Evolutionary conservation across 2,329 filamentous ascomycete genomes (phyloP).

Genomic region (Ceratocystis albifundus): DNA sequence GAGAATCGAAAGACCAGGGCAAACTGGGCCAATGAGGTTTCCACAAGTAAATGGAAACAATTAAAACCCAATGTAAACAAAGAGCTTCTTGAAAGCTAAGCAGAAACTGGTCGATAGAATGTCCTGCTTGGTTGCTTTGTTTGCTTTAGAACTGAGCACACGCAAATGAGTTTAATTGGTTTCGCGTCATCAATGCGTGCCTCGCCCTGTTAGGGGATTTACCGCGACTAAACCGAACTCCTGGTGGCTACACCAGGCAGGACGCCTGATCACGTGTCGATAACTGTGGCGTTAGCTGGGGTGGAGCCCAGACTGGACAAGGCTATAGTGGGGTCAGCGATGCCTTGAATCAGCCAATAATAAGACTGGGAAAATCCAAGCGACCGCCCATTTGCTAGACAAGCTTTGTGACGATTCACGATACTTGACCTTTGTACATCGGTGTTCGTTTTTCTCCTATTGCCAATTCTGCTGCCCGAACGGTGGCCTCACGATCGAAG

Average conservation of each 20-base stretch:
- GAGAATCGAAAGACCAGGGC: neutral
- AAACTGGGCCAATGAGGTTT: neutral
- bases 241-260: neutral
- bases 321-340: slow-evolving; percentile 5
- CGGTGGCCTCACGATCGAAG: neutral
- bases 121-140: neutral
- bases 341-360: slow-evolving; percentile 4
- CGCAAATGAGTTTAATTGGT: slow-evolving; percentile 16
- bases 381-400: neutral
- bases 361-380: slow-evolving; percentile 2
- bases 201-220: neutral
- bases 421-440: neutral
- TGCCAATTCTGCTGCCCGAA: slow-evolving; percentile 1
- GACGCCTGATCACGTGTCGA: slow-evolving; percentile 21
- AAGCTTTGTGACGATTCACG: slow-evolving; percentile 7
- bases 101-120: neutral
- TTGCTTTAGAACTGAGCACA: neutral
- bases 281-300: slow-evolving; percentile 3
- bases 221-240: slow-evolving; percentile 9
- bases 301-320: neutral
- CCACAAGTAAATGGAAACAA: neutral
- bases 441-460: neutral
- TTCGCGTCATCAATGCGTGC: slow-evolving; percentile 20
- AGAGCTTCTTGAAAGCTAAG: neutral
- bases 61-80: neutral